Conservation (phyloP, 1,284 basidiomycete species). For the Athelia sp. region DNA sequence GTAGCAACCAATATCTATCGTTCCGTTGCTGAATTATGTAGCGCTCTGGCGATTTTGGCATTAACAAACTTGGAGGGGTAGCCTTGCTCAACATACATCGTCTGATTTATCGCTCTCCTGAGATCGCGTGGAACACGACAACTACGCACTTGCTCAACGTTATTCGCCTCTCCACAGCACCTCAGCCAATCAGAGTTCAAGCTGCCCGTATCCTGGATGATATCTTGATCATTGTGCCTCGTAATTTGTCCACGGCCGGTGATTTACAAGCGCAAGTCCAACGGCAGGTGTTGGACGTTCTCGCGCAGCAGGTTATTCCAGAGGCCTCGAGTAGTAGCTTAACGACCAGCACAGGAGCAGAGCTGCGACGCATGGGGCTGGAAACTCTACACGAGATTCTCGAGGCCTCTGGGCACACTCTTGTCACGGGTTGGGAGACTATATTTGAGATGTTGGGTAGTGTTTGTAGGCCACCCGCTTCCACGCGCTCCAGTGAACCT, state of each 20-base stretch:
- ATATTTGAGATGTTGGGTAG: conserved; percentile 89
- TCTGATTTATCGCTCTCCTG: conserved; percentile 73
- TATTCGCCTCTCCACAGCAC: conserved; percentile 60
- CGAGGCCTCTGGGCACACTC: conserved; percentile 86
- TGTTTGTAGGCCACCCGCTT: conserved; percentile 58
- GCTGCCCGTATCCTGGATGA: conserved; percentile 85
- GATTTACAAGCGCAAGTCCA: conserved; percentile 72
- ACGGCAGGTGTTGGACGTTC: conserved; percentile 75
- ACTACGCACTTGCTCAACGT: conserved; percentile 77
- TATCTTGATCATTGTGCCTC: conserved; percentile 67
- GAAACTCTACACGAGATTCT: conserved; percentile 88
- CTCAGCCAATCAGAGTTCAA: conserved; percentile 80
- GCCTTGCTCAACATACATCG: conserved; percentile 81
- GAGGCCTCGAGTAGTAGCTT: conserved; percentile 33
- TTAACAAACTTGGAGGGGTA: conserved; percentile 80
- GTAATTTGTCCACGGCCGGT: conserved; percentile 57
- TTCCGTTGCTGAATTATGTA: conserved; percentile 20
- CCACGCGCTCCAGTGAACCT: conserved; percentile 32
- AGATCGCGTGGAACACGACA: conserved; percentile 82
- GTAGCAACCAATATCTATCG: not conserved
- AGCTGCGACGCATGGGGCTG: conserved; percentile 82
- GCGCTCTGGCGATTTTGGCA: conserved; percentile 82
- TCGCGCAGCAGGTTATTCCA: conserved; percentile 75
- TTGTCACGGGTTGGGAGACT: conserved; percentile 88
- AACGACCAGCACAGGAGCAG: conserved; percentile 52